phyloP scores from a whole-genome alignment of 176 grass and related monocot genomes.

The Musa troglodytarum region DNA sequence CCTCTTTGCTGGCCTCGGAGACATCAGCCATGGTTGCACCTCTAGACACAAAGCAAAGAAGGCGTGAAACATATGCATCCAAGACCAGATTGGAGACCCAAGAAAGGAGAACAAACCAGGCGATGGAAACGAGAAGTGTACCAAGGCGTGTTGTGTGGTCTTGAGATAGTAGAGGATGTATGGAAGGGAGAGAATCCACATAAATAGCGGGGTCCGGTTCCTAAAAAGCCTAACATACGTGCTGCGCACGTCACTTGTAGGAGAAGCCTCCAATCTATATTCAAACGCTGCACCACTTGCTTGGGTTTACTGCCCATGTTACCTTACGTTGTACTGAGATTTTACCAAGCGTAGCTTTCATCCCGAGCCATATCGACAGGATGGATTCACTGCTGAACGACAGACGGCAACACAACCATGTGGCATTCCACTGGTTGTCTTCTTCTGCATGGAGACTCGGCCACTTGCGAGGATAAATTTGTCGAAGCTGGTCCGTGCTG shows the following conservation, averaged over 20 bases:
- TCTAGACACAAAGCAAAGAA: background rate
- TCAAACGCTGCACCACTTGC: background rate
- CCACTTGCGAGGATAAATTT: too few relatives aligned
- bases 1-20: background rate
- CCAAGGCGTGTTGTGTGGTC: background rate
- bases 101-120: background rate
- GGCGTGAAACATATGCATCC: too few relatives aligned
- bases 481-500: too few relatives aligned
- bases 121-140: background rate
- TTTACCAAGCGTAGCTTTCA: too few relatives aligned
- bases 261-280: background rate
- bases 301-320: background rate
- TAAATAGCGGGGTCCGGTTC: background rate
- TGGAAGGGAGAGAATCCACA: background rate
- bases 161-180: constrained; percentile 16
- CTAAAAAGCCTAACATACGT: constrained; percentile 3
- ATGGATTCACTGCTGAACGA: background rate
- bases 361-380: too few relatives aligned
- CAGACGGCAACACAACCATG: background rate
- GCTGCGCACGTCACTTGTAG: background rate
- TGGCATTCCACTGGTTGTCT: too few relatives aligned
- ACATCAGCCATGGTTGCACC: background rate
- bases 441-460: too few relatives aligned
- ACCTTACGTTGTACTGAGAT: too few relatives aligned
- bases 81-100: background rate